phyloP scores from a whole-genome alignment of 306 rosid species.

The Calophaca sinica region DNA sequence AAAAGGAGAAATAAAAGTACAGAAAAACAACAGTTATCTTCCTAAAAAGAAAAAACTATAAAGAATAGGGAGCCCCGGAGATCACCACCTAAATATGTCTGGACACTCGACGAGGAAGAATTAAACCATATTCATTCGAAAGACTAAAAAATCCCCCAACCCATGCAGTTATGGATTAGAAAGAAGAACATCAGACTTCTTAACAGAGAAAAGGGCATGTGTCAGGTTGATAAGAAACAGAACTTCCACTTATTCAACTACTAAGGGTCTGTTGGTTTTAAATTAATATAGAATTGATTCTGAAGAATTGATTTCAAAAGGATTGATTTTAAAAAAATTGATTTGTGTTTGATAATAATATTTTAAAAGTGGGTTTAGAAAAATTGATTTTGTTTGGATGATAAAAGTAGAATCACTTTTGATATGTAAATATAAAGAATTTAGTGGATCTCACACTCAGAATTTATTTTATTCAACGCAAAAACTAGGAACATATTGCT shows the following conservation, averaged over 20 bases:
- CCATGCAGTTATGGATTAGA: slow-evolving; percentile 8
- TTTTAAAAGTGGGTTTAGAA: no score
- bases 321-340: no score
- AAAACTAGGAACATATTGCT: no score
- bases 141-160: background rate
- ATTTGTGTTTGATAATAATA: no score
- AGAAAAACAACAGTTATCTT: background rate
- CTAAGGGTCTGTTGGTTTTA: no score
- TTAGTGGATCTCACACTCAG: no score
- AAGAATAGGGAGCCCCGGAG: background rate
- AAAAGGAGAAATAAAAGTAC: background rate
- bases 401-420: no score
- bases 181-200: background rate
- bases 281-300: no score
- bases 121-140: background rate
- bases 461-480: no score
- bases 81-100: slow-evolving; percentile 1
- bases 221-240: background rate
- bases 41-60: background rate
- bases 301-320: no score
- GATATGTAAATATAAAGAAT: no score
- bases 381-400: no score
- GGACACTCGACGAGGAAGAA: background rate
- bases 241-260: background rate
- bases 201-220: slow-evolving; percentile 14